Evolutionary conservation across 176 grass and related monocot species (phyloP), one percentile per base, ranked within the genome.

Genomic region (Dendrocalamus sinicus): DNA sequence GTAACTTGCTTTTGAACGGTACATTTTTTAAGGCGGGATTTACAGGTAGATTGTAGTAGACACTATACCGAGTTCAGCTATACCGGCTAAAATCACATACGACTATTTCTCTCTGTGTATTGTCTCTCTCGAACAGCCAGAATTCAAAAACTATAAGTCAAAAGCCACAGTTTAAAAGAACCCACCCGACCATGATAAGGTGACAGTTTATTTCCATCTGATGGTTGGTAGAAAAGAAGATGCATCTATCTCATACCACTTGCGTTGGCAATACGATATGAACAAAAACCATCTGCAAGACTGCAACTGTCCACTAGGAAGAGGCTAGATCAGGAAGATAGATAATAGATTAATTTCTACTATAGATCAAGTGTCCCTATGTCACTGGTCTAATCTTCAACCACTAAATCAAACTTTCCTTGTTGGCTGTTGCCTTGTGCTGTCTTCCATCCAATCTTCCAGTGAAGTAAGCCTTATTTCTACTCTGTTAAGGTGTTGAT

Each of bases 301-400:
- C 46, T 9, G 57, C 26, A 72, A 22, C 32, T 73, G n/a, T 72
- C 57, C 44, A 35, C 6, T 39, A 43, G 45, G 40, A 48, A n/a
- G 69, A 46, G 9, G 40, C 76, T 57, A 23, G 16, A 89, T 20
- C 51, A 79, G 19, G 26, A 67, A 79, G 53, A 48, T 46, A 72
- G 17, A 73, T 44, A 26, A 48, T 46, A 78, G 26, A 73, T 54
- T 35, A 60, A n/a, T 75, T 52, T 85, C 11, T 69, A 48, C 28
- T 32, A 22, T 76, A 67, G 12, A 9, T 16, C 28, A 43, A 74
- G 47, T 57, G 66, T 81, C 30, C 26, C 47, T 80, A 11, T 45
- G 0, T 43, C 16, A 44, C 65, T 63, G 17, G 2, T 44, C 37
- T 46, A 73, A 41, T 58, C 47, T 54, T 89, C 47, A 74, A 19